These are phyloP conservation scores for Geotrichum australiense DNA, from an alignment of 1,139 yeast genomes.

Conservation along the genomic window DNA sequence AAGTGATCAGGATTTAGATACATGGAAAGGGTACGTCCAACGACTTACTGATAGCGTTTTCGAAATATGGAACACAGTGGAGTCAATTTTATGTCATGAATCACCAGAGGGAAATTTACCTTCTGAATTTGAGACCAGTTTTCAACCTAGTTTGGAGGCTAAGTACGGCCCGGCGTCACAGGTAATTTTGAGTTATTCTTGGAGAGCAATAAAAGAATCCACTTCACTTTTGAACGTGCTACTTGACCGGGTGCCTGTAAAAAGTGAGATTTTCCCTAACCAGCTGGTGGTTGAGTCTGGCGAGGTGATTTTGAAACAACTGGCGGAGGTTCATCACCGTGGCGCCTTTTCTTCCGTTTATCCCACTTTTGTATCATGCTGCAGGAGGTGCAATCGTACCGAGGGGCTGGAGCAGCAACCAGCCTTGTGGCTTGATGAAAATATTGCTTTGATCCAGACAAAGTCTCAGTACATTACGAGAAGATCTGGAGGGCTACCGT, in stretches of 20 bases:
- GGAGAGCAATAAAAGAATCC: conserved; percentile 82
- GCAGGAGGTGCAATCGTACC: conserved; percentile 43
- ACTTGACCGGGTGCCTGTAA: conserved; percentile 30
- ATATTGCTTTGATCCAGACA: conserved; percentile 46
- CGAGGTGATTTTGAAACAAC: conserved; percentile 52
- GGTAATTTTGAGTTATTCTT: conserved; percentile 61
- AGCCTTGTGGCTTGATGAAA: conserved; percentile 48
- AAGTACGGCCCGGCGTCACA: conserved; percentile 52
- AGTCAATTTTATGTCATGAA: conserved; percentile 55
- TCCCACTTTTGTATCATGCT: conserved; percentile 65
- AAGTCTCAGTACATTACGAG: conserved; percentile 69
- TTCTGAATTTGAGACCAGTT: conserved; percentile 36
- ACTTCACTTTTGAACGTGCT: conserved; percentile 47
- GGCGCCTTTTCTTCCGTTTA: conserved; percentile 88
- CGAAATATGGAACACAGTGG: conserved; percentile 48
- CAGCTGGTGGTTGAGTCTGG: conserved; percentile 40
- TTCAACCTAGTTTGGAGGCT: conserved; percentile 34
- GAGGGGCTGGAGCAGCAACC: conserved; percentile 39
- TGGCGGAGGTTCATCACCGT: conserved; percentile 71
- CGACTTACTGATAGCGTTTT: conserved; percentile 29
- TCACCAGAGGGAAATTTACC: conserved; percentile 60
- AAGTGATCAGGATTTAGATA: conserved; percentile 9
- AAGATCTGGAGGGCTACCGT: conserved; percentile 90
- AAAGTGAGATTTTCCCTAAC: conserved; percentile 21
- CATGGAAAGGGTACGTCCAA: conserved; percentile 22